phyloP scores from a whole-genome alignment of 2,329 filamentous ascomycete genomes.

The Trichoderma semiorbis region DNA sequence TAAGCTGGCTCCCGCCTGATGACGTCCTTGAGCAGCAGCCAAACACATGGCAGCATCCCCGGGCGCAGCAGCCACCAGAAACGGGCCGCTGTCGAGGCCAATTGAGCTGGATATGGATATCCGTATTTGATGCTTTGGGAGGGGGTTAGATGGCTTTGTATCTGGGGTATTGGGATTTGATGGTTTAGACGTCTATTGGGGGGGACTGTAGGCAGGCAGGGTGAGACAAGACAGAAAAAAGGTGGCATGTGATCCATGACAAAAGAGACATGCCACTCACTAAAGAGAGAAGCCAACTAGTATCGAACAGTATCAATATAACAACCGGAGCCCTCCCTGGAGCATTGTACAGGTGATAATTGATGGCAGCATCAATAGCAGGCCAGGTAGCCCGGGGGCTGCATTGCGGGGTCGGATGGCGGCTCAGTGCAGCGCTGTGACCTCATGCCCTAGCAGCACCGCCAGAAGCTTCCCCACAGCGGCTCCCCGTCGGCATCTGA shows the following conservation, averaged over 20 bases:
- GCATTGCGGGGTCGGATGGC: constrained; percentile 5
- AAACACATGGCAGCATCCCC: not conserved
- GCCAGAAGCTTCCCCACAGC: constrained; percentile 18
- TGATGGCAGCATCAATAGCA: not conserved
- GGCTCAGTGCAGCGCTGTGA: constrained; percentile 5
- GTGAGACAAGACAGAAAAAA: not conserved
- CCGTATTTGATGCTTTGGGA: not conserved
- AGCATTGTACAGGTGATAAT: not conserved
- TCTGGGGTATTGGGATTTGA: not conserved
- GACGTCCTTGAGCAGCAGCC: constrained; percentile 11
- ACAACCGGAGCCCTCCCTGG: not conserved
- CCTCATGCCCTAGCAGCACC: constrained; percentile 8
- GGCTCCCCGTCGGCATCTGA: constrained; percentile 15
- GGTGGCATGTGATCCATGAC: not conserved
- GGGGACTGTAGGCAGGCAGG: not conserved
- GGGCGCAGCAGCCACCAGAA: not conserved
- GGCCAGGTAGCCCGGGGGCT: not conserved
- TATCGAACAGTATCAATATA: not conserved
- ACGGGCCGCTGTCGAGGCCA: not conserved
- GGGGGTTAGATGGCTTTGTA: not conserved
- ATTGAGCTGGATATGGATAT: not conserved
- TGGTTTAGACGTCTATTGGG: not conserved
- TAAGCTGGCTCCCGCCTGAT: constrained; percentile 12
- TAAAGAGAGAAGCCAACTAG: not conserved
- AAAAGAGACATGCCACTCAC: not conserved